phyloP scores from a whole-genome alignment of 768 basidiomycete species.

The Trametes cingulata region DNA sequence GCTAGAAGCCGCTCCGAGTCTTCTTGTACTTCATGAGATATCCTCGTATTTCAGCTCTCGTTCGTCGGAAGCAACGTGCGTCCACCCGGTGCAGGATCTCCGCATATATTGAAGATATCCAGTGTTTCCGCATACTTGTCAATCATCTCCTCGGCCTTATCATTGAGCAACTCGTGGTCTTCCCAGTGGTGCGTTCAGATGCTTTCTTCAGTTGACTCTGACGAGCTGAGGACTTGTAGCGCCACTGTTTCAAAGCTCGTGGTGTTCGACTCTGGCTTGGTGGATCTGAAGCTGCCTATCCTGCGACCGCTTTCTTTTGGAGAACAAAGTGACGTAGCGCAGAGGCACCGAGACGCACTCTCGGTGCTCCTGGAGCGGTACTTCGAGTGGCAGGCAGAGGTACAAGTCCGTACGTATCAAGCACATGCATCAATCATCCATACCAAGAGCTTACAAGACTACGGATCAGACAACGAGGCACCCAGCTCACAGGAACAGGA shows the following conservation, averaged over 20 bases:
- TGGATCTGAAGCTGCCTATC: constrained; percentile 25
- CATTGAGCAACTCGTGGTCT: constrained; percentile 41
- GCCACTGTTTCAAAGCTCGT: constrained; percentile 39
- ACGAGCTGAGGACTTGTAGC: constrained; percentile 19
- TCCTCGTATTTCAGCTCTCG: constrained; percentile 51
- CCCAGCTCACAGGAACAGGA: neutral
- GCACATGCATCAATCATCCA: neutral
- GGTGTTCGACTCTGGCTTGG: constrained; percentile 61
- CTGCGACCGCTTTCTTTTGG: constrained; percentile 21
- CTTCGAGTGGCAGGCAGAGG: constrained; percentile 52
- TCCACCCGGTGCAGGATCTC: neutral
- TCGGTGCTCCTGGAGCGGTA: constrained; percentile 49
- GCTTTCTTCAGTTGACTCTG: constrained; percentile 1
- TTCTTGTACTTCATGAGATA: constrained; percentile 62
- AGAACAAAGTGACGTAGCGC: constrained; percentile 18
- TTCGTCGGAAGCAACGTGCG: constrained; percentile 25
- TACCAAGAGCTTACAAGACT: neutral
- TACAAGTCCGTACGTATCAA: constrained; percentile 42
- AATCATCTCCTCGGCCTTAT: constrained; percentile 48
- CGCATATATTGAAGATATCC: constrained; percentile 31
- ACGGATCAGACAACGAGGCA: neutral
- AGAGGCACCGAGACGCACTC: constrained; percentile 33
- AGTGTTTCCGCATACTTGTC: constrained; percentile 53
- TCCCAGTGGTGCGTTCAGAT: constrained; percentile 24
- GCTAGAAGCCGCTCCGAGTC: constrained; percentile 43